Conservation (phyloP, 2,329 filamentous ascomycete genomes). For the Neospermospora avenae region DNA sequence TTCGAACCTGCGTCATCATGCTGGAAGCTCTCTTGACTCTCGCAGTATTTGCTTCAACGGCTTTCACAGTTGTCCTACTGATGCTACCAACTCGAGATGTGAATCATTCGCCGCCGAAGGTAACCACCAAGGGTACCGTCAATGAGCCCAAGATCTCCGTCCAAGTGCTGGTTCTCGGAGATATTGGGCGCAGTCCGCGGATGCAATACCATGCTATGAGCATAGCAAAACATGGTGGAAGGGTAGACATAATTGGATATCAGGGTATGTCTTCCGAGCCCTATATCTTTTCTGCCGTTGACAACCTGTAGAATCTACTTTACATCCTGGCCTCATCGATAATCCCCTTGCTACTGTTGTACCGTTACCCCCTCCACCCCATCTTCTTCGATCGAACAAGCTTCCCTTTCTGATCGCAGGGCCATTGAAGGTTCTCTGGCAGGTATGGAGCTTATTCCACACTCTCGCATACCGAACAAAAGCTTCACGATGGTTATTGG, state of each 20-base stretch:
- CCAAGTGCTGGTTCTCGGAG: constrained; percentile 88
- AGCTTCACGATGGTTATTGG: constrained; percentile 80
- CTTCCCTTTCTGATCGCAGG: constrained; percentile 75
- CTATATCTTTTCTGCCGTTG: not conserved
- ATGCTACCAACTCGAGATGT: constrained; percentile 39
- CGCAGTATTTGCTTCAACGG: constrained; percentile 33
- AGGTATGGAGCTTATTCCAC: constrained; percentile 67
- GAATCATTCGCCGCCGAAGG: constrained; percentile 35
- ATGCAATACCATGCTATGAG: constrained; percentile 99
- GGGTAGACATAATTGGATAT: constrained; percentile 86
- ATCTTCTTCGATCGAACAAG: constrained; percentile 62
- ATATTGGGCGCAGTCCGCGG: constrained; percentile 91
- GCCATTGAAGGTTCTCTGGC: constrained; percentile 82
- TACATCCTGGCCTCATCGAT: constrained; percentile 72
- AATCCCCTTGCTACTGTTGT: constrained; percentile 69
- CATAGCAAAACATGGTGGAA: constrained; percentile 75
- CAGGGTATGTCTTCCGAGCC: constrained; percentile 51
- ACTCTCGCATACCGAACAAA: constrained; percentile 71
- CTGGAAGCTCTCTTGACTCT: constrained; percentile 31
- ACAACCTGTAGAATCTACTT: constrained; percentile 62
- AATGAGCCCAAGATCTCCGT: constrained; percentile 47
- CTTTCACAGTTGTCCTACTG: constrained; percentile 34
- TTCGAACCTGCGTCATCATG: constrained; percentile 27
- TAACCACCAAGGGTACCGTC: constrained; percentile 25
- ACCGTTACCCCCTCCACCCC: constrained; percentile 65